Base-by-base conservation (phyloP, 345 rosid species). In the Syzygium aqueum region DNA sequence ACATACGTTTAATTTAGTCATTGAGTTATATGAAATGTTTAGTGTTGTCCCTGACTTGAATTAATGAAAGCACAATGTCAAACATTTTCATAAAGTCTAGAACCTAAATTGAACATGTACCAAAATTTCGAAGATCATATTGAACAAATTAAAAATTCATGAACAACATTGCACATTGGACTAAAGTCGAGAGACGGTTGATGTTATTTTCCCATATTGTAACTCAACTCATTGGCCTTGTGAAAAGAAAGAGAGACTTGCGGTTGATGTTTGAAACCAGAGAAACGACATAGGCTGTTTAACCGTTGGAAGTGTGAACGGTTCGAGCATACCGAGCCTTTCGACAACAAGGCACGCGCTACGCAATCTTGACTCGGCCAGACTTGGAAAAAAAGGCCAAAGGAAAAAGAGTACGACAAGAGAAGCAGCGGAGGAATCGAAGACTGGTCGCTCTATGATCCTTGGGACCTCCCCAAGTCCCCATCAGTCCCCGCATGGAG, bases 71-170 rank as follows among this genome's bases (percentile, higher is more conserved):
- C 56, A 6, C 22, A 53, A 53, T 5, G 21, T 17, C 7, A 8
- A 17, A 53, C 3, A 2, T 17, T 53, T 17, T 53, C 56, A 53
- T 16, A 53, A 6, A 17, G 7, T 53, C 22, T 21, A 0, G 2
- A 8, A 8, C 56, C 56, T 53, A 6, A 52, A 53, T 17, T 53
- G 22, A 53, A 17, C 56, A 54, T 43, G 46, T 53, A 53, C 9
- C 1, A 53, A 53, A 53, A 15, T 1, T 63, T 3, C 16, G 28
- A 7, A 2, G 2, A 30, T 0, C 46, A 30, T 1, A 19, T 1
- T 8, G 2, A 67, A 67, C 3, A 33, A 33, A 16, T 30, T 59
- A 17, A 17, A 67, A 67, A 1, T 33, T 33, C 23, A 17, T 3
- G 0, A 3, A 17, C 11, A 4, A 54, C 8, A 33, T 1, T 67